Percentiles rank a stretch among this genome's conserved stretches.
These are phyloP conservation scores for Cordyceps farinosa DNA, from an alignment of 2,329 filamentous ascomycete species.

Conservation along the genomic window DNA sequence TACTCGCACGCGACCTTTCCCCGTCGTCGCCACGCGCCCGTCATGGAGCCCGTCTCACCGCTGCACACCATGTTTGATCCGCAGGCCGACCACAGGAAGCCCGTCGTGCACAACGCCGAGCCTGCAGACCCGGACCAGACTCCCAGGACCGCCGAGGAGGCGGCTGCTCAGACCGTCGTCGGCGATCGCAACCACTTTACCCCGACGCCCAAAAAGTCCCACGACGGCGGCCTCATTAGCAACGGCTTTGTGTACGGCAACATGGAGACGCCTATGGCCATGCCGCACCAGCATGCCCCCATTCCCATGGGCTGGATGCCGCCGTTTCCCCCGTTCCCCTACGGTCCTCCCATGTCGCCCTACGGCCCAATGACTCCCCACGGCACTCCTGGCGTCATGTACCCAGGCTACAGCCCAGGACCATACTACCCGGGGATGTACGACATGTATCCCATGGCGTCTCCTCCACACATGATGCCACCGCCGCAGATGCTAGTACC, in stretches of 20 bases:
- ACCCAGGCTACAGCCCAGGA: slow-evolving; percentile 23
- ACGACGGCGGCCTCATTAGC: not conserved
- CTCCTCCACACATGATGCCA: slow-evolving; percentile 24
- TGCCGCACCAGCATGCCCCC: slow-evolving; percentile 1
- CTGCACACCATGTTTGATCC: slow-evolving; percentile 16
- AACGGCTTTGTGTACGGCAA: slow-evolving; percentile 8
- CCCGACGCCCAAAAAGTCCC: slow-evolving; percentile 13
- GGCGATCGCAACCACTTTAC: slow-evolving; percentile 1
- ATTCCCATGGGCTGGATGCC: slow-evolving; percentile 22
- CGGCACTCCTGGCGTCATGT: slow-evolving; percentile 21
- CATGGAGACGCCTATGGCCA: slow-evolving; percentile 15
- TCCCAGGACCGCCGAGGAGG: not conserved
- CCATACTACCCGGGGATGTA: slow-evolving; percentile 23
- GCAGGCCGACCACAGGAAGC: not conserved
- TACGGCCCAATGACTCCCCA: slow-evolving; percentile 24
- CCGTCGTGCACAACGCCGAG: not conserved
- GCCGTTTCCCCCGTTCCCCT: slow-evolving; percentile 20
- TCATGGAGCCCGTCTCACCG: slow-evolving; percentile 11
- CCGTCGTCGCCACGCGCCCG: slow-evolving; percentile 10
- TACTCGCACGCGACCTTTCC: slow-evolving; percentile 17
- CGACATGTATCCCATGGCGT: slow-evolving; percentile 21
- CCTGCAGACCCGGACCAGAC: slow-evolving; percentile 2
- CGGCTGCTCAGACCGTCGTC: not conserved
- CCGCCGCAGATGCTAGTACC: not conserved
- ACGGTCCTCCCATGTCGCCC: slow-evolving; percentile 14